phyloP scores from a whole-genome alignment of 805 yeast species.

The Candida palmyrensis region DNA sequence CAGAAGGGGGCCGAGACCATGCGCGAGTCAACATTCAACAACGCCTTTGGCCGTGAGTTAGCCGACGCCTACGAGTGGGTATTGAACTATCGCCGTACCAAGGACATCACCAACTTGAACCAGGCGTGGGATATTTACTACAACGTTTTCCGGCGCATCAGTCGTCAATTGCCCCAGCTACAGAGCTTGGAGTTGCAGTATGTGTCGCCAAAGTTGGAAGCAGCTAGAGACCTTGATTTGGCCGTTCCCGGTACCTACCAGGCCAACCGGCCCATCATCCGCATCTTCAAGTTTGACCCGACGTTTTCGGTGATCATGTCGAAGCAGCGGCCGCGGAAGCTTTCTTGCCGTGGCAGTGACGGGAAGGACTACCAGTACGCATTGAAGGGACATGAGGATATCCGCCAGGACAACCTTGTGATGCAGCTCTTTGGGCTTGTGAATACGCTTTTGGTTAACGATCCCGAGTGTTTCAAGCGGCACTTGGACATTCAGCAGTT shows the following conservation, averaged over 20 bases:
- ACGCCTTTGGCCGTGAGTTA: slow-evolving; percentile 89
- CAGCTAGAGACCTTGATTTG: slow-evolving; percentile 71
- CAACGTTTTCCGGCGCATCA: slow-evolving; percentile 85
- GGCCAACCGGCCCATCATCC: slow-evolving; percentile 74
- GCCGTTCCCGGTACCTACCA: slow-evolving; percentile 94
- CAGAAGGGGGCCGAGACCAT: slow-evolving; percentile 88
- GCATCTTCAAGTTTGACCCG: slow-evolving; percentile 75
- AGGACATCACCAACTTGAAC: slow-evolving; percentile 81
- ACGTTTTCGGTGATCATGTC: slow-evolving; percentile 84
- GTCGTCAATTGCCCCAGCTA: slow-evolving; percentile 82
- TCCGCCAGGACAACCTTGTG: slow-evolving; percentile 93
- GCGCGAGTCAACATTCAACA: slow-evolving; percentile 87
- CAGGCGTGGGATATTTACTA: slow-evolving; percentile 98
- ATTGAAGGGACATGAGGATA: slow-evolving; percentile 95
- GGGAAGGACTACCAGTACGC: slow-evolving; percentile 83
- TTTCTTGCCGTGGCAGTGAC: slow-evolving; percentile 78
- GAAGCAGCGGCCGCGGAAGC: slow-evolving; percentile 90
- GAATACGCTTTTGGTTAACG: slow-evolving; percentile 80
- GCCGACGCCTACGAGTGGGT: slow-evolving; percentile 95
- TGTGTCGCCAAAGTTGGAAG: slow-evolving; percentile 85
- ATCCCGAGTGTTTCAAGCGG: slow-evolving; percentile 93
- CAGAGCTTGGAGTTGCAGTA: slow-evolving; percentile 85
- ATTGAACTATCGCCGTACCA: slow-evolving; percentile 74
- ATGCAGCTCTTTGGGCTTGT: slow-evolving; percentile 97
- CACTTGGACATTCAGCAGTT: slow-evolving; percentile 89